These are phyloP conservation scores for Suzukiozyma palmioleophila DNA, from an alignment of 1,139 yeast species.

Conservation along the genomic window DNA sequence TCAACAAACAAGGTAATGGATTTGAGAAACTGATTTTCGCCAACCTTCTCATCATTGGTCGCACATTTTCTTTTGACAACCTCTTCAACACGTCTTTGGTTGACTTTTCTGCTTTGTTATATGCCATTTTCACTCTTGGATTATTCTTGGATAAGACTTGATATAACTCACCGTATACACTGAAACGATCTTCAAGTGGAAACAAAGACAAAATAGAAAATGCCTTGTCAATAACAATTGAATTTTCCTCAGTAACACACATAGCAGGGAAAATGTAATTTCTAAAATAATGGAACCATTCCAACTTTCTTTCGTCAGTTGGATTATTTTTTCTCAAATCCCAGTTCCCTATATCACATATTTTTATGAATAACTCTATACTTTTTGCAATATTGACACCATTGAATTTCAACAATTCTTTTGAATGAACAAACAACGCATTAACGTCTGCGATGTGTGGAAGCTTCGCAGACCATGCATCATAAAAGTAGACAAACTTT, in stretches of 20 bases:
- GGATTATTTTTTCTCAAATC: slow-evolving; percentile 24
- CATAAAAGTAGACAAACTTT: slow-evolving; percentile 45
- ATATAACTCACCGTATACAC: slow-evolving; percentile 78
- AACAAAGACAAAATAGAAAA: slow-evolving; percentile 51
- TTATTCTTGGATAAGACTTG: slow-evolving; percentile 54
- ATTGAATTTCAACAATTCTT: slow-evolving; percentile 48
- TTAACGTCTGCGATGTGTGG: slow-evolving; percentile 35
- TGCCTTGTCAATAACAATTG: slow-evolving; percentile 59
- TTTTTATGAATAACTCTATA: slow-evolving; percentile 47
- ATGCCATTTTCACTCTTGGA: slow-evolving; percentile 57
- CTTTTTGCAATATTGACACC: slow-evolving; percentile 56
- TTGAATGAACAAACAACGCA: slow-evolving; percentile 43
- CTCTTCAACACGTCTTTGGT: slow-evolving; percentile 81
- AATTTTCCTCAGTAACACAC: slow-evolving; percentile 56
- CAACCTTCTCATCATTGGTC: slow-evolving; percentile 70
- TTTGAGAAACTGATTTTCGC: slow-evolving; percentile 76
- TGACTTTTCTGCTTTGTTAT: slow-evolving; percentile 70
- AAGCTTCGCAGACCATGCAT: slow-evolving; percentile 44
- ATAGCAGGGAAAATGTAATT: slow-evolving; percentile 66
- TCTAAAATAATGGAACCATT: slow-evolving; percentile 64
- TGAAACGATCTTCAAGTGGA: slow-evolving; percentile 63
- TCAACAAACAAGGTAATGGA: slow-evolving; percentile 72
- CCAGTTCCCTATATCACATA: slow-evolving; percentile 55
- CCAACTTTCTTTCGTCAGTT: slow-evolving; percentile 22
- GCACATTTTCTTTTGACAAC: slow-evolving; percentile 79